A percentile compares a stretch with the other conserved stretches of the same genome.
phyloP scores from a whole-genome alignment of 805 yeast genomes.

The Candida yuanshanica region DNA sequence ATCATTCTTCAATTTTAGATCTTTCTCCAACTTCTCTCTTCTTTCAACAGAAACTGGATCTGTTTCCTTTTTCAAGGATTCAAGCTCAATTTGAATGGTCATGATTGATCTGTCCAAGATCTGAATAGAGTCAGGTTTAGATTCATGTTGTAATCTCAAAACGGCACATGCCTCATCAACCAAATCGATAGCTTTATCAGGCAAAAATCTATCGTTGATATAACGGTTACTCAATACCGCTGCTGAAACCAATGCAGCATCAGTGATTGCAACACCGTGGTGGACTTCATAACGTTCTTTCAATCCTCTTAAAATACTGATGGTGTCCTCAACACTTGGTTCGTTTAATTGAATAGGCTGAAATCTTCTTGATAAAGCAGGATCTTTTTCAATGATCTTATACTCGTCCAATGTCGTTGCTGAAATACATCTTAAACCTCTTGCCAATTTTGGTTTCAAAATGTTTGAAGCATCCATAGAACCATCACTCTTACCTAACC shows the following conservation, averaged over 20 bases:
- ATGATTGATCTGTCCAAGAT: slow-evolving; percentile 82
- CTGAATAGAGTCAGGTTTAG: slow-evolving; percentile 92
- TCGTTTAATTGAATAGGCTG: slow-evolving; percentile 84
- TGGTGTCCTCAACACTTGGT: slow-evolving; percentile 87
- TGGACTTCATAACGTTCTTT: slow-evolving; percentile 95
- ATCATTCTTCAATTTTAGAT: slow-evolving; percentile 52
- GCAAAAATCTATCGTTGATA: slow-evolving; percentile 84
- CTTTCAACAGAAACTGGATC: slow-evolving; percentile 81
- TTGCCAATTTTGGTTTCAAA: slow-evolving; percentile 87
- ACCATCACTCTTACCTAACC: slow-evolving; percentile 91
- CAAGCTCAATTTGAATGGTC: slow-evolving; percentile 93
- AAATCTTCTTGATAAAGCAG: slow-evolving; percentile 90
- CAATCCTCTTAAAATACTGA: slow-evolving; percentile 86
- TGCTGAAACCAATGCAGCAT: slow-evolving; percentile 89
- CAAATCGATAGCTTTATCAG: slow-evolving; percentile 94
- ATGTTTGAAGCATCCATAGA: slow-evolving; percentile 93
- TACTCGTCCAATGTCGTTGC: slow-evolving; percentile 96
- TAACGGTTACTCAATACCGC: slow-evolving; percentile 87
- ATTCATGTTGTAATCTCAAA: slow-evolving; percentile 88
- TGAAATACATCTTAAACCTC: slow-evolving; percentile 93
- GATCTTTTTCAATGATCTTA: slow-evolving; percentile 93
- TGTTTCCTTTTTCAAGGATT: slow-evolving; percentile 87
- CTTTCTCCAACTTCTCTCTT: slow-evolving; percentile 64
- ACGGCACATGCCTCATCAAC: slow-evolving; percentile 98
- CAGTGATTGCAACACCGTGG: slow-evolving; percentile 93